Evolutionary conservation across 352 stramenopile genomes (phyloP).

Genomic region (Pythium volutum): DNA sequence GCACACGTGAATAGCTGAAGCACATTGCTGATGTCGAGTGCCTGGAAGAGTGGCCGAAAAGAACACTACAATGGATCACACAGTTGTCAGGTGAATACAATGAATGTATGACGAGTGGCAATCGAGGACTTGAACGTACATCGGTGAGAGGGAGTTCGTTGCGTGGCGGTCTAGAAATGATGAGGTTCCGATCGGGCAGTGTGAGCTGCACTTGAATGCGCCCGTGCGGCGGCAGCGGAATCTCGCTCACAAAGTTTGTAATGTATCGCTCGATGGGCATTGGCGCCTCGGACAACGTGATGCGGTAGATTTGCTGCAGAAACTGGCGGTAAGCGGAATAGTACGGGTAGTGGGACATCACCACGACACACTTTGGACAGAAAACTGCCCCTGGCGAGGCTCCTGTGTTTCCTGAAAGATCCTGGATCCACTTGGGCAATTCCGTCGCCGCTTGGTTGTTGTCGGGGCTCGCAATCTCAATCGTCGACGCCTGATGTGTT

Average conservation of each 20-base stretch:
- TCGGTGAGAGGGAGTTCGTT: constrained; percentile 93
- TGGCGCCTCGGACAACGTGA: constrained; percentile 82
- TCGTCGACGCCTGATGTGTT: not conserved
- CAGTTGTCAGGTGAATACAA: not conserved
- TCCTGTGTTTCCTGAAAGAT: constrained; percentile 47
- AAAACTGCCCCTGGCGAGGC: constrained; percentile 71
- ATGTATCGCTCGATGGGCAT: constrained; percentile 97
- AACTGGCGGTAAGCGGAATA: constrained; percentile 94
- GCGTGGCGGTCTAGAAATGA: constrained; percentile 82
- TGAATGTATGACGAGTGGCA: not conserved
- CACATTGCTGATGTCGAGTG: constrained; percentile 91
- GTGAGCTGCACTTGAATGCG: constrained; percentile 91
- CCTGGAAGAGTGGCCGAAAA: constrained; percentile 92
- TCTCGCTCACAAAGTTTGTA: constrained; percentile 95
- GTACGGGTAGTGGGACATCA: constrained; percentile 96
- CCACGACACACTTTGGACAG: constrained; percentile 91
- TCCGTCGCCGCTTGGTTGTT: constrained; percentile 51
- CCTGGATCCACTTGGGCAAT: constrained; percentile 69
- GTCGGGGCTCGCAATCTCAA: constrained; percentile 9
- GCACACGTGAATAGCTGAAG: constrained; percentile 89
- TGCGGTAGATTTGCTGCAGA: constrained; percentile 89
- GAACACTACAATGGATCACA: constrained; percentile 66
- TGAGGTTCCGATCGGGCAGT: constrained; percentile 81
- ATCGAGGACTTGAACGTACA: constrained; percentile 34
- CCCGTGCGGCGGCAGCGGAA: constrained; percentile 91